phyloP scores from a whole-genome alignment of 129 eudicot genomes.

The Kitagawia praeruptora region DNA sequence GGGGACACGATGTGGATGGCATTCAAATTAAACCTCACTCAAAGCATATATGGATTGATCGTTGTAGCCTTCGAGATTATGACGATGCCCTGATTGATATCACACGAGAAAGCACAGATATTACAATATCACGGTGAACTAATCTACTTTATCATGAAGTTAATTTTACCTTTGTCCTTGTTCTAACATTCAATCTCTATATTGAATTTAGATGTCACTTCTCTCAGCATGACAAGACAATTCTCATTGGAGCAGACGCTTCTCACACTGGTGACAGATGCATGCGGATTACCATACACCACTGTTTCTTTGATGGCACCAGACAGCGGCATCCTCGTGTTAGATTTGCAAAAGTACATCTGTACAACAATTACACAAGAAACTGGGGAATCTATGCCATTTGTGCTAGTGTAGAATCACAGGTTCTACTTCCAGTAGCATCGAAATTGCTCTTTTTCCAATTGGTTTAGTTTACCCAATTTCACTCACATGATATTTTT shows the following conservation, averaged over 20 bases:
- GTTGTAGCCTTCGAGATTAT: constrained; percentile 71
- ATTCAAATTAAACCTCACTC: constrained; percentile 96
- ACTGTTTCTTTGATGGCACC: constrained; percentile 89
- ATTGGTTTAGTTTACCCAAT: background rate
- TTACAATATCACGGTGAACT: constrained; percentile 75
- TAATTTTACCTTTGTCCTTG: background rate
- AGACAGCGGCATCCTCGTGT: constrained; percentile 93
- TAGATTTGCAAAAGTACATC: constrained; percentile 82
- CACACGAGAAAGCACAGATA: constrained; percentile 70
- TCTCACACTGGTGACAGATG: constrained; percentile 74
- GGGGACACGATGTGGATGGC: constrained; percentile 81
- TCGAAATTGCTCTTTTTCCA: background rate
- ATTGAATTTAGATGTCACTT: constrained; percentile 67
- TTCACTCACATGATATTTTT: background rate
- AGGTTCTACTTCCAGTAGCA: constrained; percentile 7
- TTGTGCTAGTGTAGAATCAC: constrained; percentile 95
- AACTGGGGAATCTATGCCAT: constrained; percentile 91
- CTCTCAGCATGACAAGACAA: constrained; percentile 69
- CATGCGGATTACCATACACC: constrained; percentile 76
- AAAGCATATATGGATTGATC: constrained; percentile 94
- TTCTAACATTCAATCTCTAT: background rate
- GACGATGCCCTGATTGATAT: constrained; percentile 90
- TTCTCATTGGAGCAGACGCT: constrained; percentile 82
- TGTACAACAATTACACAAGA: constrained; percentile 90
- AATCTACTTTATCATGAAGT: background rate